These are phyloP conservation scores for Tulasnella calospora DNA, from an alignment of 768 basidiomycete genomes.

Conservation along the genomic window DNA sequence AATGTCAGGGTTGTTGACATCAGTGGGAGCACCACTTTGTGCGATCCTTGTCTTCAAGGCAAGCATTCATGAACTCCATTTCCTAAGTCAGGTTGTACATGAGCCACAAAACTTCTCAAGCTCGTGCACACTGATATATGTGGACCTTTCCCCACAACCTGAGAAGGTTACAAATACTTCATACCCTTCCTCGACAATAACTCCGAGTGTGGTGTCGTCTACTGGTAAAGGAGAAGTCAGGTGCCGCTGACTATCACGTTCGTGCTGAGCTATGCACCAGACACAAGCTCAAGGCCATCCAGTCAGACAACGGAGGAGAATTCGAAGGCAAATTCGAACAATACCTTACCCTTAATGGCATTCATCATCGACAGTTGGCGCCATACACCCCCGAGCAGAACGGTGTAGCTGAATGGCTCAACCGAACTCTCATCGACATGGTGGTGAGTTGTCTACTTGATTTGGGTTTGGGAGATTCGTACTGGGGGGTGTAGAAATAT, in stretches of 20 bases:
- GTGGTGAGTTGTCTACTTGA: no score
- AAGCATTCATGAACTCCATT: neutral
- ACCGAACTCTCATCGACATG: neutral
- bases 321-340: neutral
- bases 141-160: neutral
- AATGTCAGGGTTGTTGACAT: neutral
- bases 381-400: neutral
- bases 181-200: neutral
- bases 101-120: no score
- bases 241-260: neutral
- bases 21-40: no score
- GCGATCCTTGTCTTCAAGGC: neutral
- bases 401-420: conserved; percentile 5
- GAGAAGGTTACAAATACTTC: neutral
- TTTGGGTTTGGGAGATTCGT: no score
- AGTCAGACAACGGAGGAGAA: neutral
- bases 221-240: neutral
- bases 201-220: neutral
- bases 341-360: neutral
- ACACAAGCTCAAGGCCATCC: neutral
- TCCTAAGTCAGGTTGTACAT: neutral
- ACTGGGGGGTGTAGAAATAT: no score
- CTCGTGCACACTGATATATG: neutral
- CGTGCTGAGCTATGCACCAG: neutral
- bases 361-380: neutral